Evolutionary conservation across 2,329 filamentous ascomycete species (phyloP), one percentile per base, ranked within the genome.

Genomic region (Colletotrichum acutatum): DNA sequence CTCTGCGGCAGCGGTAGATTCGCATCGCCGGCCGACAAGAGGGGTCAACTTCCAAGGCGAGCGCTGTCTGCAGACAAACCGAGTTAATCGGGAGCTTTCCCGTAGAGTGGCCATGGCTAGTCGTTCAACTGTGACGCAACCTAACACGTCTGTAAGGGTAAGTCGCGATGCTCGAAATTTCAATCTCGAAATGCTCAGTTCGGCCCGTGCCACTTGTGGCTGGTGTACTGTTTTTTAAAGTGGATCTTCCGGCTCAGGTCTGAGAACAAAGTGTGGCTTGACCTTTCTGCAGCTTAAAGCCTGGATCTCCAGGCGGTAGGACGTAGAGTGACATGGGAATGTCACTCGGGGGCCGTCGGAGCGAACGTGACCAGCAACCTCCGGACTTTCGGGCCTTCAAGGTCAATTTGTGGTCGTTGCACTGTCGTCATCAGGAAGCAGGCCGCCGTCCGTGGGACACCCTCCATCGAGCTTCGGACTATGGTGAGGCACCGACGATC

Each of bases 1-100:
- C 75, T 83, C 82, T 63, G 80, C 78, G 14, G 82, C 82, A 73
- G 84, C 81, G 58, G 84, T 86, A n/a, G 88, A 89, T 70, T 83
- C 83, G 78, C 84, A 87, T 80, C 86, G 82, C 71, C 81, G 80
- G 46, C 75, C 75, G 32, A 68, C 67, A 4, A 66, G 37, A 30
- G 75, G 76, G 19, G 71, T 71, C 28, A 77, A 63, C 56, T 78
- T 76, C 53, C 79, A 70, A 34, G 75, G 68, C 56, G 82, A 63
- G 72, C 79, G 78, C 67, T 77, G 78, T 67, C 77, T 76, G 57
- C 80, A 76, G 70, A 83, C 67, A 67, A 74, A 76, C 70, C 80
- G 78, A 75, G 79, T 79, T 72, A 81, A 59, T 75, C 84, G 84
- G 77, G 79, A 78, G 69, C 83, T 80, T 75, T 85, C 82, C 69